Base-by-base conservation (phyloP, 2,329 filamentous ascomycete genomes). In the Fusarium circinatum region DNA sequence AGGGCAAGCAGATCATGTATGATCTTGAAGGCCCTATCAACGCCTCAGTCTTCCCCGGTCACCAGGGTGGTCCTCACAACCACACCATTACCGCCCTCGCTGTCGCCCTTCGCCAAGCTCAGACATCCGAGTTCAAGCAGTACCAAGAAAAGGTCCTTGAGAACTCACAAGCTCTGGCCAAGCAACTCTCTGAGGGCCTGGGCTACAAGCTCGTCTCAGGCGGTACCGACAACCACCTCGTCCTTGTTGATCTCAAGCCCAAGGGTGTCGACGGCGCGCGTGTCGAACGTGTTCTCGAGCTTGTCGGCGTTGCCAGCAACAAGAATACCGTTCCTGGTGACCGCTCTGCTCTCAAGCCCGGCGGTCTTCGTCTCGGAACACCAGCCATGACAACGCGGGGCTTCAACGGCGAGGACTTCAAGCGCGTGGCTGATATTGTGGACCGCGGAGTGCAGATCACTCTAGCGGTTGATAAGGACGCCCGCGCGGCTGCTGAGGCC, bases 281-380 rank as follows among this genome's bases (percentile, higher is more conserved):
- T 41, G 94, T 97, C 14, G 94, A 97, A 86, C 91, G 94, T 39
- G 91, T 97, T 22, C 89, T 97, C 32, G 94, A 97, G 82, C 91
- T 96, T 47, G 94, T 95, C 75, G 95, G 95, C 76, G 95, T 98
- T 48, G 95, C 96, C 11, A 92, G 93, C 81, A 98, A 98, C 89
- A 98, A 98, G 89, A 98, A 98, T 87, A 98, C 95, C 4, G 95
- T 97, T 0, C 96, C 96, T 3, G 95, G 95, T 36, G 96, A 98
- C 84, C 93, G 92, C 81, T 97, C 94, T 1, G 96, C 96, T 0
- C 89, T 98, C 80, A 94, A 95, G 77, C 96, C 96, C 32, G 95
- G 95, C 76, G 96, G 96, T 75, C 88, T 98, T 73, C 92, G 96
- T 74, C 93, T 98, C 81, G 96, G 96, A 61, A 95, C 95, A 1